phyloP scores from a whole-genome alignment of 129 eudicot species.

The Escallonia rubra region DNA sequence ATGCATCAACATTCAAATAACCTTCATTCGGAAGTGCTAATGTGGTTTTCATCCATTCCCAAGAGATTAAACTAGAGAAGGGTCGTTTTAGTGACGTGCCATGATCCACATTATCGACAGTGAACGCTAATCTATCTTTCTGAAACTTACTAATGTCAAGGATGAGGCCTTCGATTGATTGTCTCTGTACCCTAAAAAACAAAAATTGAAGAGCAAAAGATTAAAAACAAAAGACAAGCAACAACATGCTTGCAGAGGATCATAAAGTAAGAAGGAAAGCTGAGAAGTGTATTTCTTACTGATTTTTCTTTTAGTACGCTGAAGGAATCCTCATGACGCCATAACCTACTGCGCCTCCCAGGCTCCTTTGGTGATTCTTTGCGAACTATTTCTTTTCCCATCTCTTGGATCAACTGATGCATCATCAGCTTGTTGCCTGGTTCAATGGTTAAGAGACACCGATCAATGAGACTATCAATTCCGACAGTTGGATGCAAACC shows the following conservation, averaged over 20 bases:
- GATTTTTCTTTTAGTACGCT: not conserved
- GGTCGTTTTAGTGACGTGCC: not conserved
- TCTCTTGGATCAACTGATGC: not conserved
- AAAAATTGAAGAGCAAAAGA: no score
- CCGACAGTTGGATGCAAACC: not conserved
- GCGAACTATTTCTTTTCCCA: not conserved
- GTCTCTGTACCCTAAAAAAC: not conserved
- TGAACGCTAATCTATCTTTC: not conserved
- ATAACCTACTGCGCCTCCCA: constrained; percentile 1
- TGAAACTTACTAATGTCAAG: not conserved
- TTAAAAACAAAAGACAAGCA: no score
- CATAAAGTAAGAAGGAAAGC: not conserved
- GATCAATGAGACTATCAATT: not conserved
- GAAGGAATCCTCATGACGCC: not conserved
- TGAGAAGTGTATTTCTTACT: not conserved
- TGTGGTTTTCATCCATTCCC: not conserved
- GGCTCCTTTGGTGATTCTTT: constrained; percentile 1
- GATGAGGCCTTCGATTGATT: not conserved
- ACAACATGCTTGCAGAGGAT: no score
- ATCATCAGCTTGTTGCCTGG: not conserved
- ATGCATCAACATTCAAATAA: not conserved
- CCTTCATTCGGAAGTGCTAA: not conserved
- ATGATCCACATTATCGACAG: not conserved
- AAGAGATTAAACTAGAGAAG: no score
- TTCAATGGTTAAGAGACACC: not conserved